Evolutionary conservation across 495 filamentous ascomycete genomes (phyloP), one percentile per base, ranked within the genome.

Genomic region (Hypomontagnella submonticulosa): DNA sequence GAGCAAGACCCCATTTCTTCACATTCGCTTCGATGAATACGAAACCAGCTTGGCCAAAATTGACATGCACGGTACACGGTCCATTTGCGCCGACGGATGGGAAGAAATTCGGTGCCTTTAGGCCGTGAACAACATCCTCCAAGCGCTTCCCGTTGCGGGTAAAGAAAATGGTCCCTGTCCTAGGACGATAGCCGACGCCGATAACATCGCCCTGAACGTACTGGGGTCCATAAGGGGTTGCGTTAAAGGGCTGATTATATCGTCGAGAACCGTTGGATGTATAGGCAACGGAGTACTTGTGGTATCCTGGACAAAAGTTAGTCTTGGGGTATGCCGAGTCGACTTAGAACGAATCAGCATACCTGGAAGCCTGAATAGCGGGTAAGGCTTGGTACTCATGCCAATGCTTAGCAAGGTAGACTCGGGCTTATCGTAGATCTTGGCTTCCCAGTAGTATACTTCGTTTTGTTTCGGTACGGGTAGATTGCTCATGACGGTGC

Each of bases 21-120:
- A 99, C 95, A 66, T 99, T 99, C 41, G 92, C 95, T 78, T 99
- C 95, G 72, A 99, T 98, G 71, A 97, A 99, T 13, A 98, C 95
- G 69, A 97, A 99, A 38, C 95, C 95, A 67, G 92, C 89, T 73
- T 99, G 95, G 2, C 95, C 95, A 74, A 99, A 97, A 74, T 99
- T 99, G 68, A 99, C 95, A 74, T 98, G 93, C 4, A 98, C 83
- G 12, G 88, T 88, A 72, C 91, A 92, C 7, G 95, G 95, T 0
- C 95, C 95, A 71, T 94, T 97, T 16, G 95, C 93, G 43, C 95
- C 95, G 37, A 99, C 83, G 0, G 95, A 93, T 1, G 95, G 95
- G 77, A 99, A 99, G 76, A 98, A 90, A 72, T 99, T 99, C 68
- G 96, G 95, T 3, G 90, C 84, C 72, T 97, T 97, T 42, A 97